Base-by-base conservation (phyloP, 2,329 filamentous ascomycete genomes). In the Daldinia sp. region DNA sequence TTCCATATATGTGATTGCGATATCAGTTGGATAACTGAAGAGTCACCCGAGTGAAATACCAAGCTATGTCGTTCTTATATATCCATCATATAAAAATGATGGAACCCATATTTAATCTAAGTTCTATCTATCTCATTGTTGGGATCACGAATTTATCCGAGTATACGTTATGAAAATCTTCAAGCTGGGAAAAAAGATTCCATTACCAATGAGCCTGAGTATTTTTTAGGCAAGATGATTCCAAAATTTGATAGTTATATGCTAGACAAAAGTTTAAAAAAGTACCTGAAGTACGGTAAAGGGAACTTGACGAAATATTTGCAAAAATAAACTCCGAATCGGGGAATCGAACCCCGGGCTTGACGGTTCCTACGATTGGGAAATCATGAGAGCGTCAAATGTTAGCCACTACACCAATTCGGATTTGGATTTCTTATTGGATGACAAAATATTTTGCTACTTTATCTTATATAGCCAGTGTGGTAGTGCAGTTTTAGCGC, bases 371-470 rank as follows among this genome's bases (percentile, higher is more conserved):
- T 33, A 42, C 1, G 48, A 46, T 46, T n/a, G 35, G 6, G 2
- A 7, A 51, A 67, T 51, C 53, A 61, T 78, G 77, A 79, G 77
- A 78, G 77, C 76, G 77, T 75, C 73, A 76, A 77, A 77, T 78
- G 76, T 78, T 78, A 73, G 72, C 76, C 77, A 78, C 75, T 75
- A 75, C 74, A 77, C 75, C 79, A 76, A 76, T 77, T 78, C 77
- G 77, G 77, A 78, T 68, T 46, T 23, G 35, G 9, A 12, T 15
- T 44, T 15, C 50, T 46, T 30, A 58, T 63, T 58, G 60, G 60
- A 58, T 55, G 39, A 37, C 4, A 26, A 7, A 0, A 9, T 4
- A 5, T 9, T 4, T 3, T 56, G 50, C 18, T 42, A 53, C 7
- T 54, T 39, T 41, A 1, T 3, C 6, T 1, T 59, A 59, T 62